Evolutionary conservation across 768 basidiomycete genomes (phyloP).

Genomic region (Kockovaella imperatae): DNA sequence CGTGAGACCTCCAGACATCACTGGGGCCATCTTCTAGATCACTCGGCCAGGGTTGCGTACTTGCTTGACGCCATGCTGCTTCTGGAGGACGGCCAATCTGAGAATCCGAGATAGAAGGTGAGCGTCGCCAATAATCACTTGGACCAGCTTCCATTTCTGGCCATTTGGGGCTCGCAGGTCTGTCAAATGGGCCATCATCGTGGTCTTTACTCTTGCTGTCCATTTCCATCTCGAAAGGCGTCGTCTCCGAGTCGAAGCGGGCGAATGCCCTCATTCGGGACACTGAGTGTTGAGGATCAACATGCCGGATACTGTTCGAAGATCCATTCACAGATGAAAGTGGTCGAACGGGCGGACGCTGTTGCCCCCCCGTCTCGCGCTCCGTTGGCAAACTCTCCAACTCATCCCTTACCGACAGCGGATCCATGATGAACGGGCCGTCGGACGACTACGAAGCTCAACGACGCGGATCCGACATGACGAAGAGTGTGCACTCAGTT

Average conservation of each 20-base stretch:
- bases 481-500: no score
- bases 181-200: not conserved
- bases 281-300: no score
- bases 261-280: not conserved
- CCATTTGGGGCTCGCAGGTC: not conserved
- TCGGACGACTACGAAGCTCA: no score
- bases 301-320: no score
- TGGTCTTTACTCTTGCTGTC: not conserved
- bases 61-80: slow-evolving; percentile 9
- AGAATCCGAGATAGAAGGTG: not conserved
- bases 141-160: slow-evolving; percentile 10
- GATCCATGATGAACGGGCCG: no score
- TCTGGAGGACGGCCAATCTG: not conserved
- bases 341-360: no score
- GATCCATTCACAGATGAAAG: no score
- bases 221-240: not conserved
- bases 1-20: slow-evolving; percentile 6
- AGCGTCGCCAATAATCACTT: slow-evolving; percentile 22
- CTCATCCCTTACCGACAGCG: no score
- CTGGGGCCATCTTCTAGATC: slow-evolving; percentile 10
- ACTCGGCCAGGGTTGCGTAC: not conserved
- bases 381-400: no score
- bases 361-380: no score
- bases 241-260: not conserved
- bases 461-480: no score